These are phyloP conservation scores for Auricularia heimuer DNA, from an alignment of 768 basidiomycete genomes.

Conservation along the genomic window DNA sequence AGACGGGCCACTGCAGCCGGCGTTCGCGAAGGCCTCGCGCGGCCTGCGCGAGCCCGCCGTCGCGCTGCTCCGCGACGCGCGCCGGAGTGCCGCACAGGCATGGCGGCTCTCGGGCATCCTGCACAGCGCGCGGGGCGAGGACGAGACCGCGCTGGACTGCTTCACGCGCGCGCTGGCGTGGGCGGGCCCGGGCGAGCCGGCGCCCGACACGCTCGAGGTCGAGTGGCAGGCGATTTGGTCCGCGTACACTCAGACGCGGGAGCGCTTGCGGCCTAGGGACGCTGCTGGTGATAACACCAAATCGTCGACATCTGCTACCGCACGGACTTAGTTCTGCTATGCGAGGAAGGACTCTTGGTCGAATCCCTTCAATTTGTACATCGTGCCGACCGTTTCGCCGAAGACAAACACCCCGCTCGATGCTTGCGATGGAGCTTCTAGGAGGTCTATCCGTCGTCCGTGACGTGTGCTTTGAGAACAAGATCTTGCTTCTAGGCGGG, in stretches of 20 bases:
- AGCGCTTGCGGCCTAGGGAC: background rate
- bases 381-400: too few species aligned
- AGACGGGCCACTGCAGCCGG: slow-evolving; percentile 31
- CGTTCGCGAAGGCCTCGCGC: slow-evolving; percentile 34
- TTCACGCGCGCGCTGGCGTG: slow-evolving; percentile 63
- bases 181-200: slow-evolving; percentile 40
- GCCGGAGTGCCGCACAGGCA: slow-evolving; percentile 60
- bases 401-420: too few species aligned
- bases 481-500: too few species aligned
- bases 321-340: too few species aligned
- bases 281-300: background rate
- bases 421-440: too few species aligned
- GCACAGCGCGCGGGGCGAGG: slow-evolving; percentile 32
- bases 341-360: too few species aligned
- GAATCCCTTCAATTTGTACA: too few species aligned
- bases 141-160: slow-evolving; percentile 39
- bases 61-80: slow-evolving; percentile 55
- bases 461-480: too few species aligned
- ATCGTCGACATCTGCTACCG: background rate
- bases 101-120: slow-evolving; percentile 68
- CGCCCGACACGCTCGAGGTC: slow-evolving; percentile 43
- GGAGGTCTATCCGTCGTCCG: too few species aligned
- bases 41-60: slow-evolving; percentile 46
- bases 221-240: slow-evolving; percentile 53
- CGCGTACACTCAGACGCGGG: background rate